Evolutionary conservation across 2,329 filamentous ascomycete species (phyloP).

Genomic region (Fusarium chaquense): DNA sequence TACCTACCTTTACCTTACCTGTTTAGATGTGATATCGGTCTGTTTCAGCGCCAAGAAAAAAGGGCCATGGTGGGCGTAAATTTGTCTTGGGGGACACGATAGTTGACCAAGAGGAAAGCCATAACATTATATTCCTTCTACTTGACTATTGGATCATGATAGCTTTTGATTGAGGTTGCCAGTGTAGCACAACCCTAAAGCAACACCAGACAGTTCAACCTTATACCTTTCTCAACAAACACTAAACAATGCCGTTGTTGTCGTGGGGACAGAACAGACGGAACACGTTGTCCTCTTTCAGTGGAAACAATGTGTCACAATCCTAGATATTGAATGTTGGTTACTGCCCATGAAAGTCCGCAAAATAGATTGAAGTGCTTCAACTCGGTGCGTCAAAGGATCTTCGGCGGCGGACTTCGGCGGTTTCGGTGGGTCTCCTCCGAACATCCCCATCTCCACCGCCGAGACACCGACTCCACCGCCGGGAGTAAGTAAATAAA

Average conservation of each 20-base stretch:
- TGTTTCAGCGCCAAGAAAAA: not conserved
- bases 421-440: slow-evolving; percentile 42
- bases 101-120: not conserved
- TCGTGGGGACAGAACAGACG: not conserved
- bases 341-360: not conserved
- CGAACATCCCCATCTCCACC: slow-evolving; percentile 29
- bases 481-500: slow-evolving; percentile 33
- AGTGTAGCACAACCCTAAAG: not conserved
- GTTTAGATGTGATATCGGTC: not conserved
- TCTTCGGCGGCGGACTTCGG: slow-evolving; percentile 43
- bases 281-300: not conserved
- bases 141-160: no score
- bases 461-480: slow-evolving; percentile 39
- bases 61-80: not conserved
- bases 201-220: not conserved
- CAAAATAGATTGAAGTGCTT: not conserved
- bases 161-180: not conserved
- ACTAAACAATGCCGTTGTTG: not conserved
- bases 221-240: not conserved
- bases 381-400: not conserved
- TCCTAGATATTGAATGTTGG: no score
- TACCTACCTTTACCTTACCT: not conserved
- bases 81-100: not conserved
- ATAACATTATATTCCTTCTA: no score
- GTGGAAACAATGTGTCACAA: not conserved